Evolutionary conservation across 495 filamentous ascomycete genomes (phyloP).

Genomic region (Neurospora sp.): DNA sequence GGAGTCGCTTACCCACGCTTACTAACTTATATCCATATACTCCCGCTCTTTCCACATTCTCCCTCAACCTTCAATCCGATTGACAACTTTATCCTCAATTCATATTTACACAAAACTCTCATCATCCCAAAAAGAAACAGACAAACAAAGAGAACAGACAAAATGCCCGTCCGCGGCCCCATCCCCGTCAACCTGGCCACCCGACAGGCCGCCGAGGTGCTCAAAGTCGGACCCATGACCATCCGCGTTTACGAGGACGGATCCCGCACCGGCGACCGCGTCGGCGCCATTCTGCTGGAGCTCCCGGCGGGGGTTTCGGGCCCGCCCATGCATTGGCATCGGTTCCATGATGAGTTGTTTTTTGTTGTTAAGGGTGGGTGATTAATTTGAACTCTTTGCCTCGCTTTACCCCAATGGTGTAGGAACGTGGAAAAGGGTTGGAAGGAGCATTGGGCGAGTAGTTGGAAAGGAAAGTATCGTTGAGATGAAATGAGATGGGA

Average conservation of each 20-base stretch:
- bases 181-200: constrained; percentile 16
- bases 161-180: constrained; percentile 21
- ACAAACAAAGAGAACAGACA: not conserved
- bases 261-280: constrained; percentile 33
- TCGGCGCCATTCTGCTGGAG: constrained; percentile 36
- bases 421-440: not conserved
- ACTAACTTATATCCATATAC: not conserved
- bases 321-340: constrained; percentile 31
- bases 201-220: constrained; percentile 16
- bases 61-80: not conserved
- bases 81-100: not conserved
- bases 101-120: not conserved
- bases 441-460: too few species aligned
- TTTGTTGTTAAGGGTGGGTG: constrained; percentile 38
- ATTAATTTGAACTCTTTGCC: too few species aligned
- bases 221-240: constrained; percentile 22
- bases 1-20: not conserved
- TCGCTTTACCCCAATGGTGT: too few species aligned
- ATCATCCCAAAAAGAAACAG: not conserved
- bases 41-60: not conserved
- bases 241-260: constrained; percentile 24
- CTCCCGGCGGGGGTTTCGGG: constrained; percentile 37
- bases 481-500: not conserved
- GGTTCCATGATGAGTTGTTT: constrained; percentile 48
- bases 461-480: too few species aligned